phyloP scores from a whole-genome alignment of 345 rosid genomes.

The Punica granatum region DNA sequence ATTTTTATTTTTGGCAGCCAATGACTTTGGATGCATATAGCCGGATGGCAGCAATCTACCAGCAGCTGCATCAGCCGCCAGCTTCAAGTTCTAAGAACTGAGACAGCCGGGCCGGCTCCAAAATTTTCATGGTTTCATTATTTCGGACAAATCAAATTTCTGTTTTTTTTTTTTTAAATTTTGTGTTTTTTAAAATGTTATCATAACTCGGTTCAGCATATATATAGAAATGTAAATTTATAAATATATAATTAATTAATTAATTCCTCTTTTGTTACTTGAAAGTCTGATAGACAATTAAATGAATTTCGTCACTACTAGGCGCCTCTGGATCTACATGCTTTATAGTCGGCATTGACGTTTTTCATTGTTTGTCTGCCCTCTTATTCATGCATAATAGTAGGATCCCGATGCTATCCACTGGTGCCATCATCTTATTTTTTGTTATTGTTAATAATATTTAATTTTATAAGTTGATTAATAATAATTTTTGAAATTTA shows the following conservation, averaged over 20 bases:
- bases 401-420: too few species aligned
- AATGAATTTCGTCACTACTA: not conserved
- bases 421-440: too few species aligned
- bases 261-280: not conserved
- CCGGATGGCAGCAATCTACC: constrained; percentile 76
- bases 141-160: not conserved
- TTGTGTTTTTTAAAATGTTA: not conserved
- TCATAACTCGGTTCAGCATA: not conserved
- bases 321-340: not conserved
- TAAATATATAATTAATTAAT: not conserved
- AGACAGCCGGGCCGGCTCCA: not conserved
- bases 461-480: too few species aligned
- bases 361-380: not conserved
- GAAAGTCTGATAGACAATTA: not conserved
- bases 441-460: too few species aligned
- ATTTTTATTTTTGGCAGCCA: constrained; percentile 35
- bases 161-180: not conserved
- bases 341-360: not conserved
- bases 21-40: constrained; percentile 73
- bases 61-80: constrained; percentile 49
- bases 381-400: too few species aligned
- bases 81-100: constrained; percentile 25
- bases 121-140: not conserved
- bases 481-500: too few species aligned
- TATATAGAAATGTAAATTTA: not conserved